Conservation (phyloP, 2,329 filamentous ascomycete genomes). For the Epichloe glyceriae region DNA sequence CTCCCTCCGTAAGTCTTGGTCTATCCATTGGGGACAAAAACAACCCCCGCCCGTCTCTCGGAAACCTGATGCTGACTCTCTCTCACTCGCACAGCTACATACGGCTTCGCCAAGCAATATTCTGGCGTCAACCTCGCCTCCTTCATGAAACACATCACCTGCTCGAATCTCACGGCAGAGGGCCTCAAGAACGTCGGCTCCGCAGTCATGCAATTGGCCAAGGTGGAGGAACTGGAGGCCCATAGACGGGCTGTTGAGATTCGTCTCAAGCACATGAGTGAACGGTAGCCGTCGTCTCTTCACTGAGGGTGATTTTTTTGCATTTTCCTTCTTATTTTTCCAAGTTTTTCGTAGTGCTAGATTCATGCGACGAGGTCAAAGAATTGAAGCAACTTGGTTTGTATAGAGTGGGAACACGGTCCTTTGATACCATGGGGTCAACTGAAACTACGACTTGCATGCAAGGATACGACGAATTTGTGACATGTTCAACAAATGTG, state of each 20-base stretch:
- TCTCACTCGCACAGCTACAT: constrained; percentile 53
- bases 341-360: not conserved
- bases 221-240: constrained; percentile 88
- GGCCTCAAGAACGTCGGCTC: constrained; percentile 74
- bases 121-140: constrained; percentile 92
- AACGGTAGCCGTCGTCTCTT: constrained; percentile 11
- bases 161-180: constrained; percentile 74
- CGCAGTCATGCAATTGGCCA: constrained; percentile 89
- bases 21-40: not conserved
- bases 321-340: not conserved
- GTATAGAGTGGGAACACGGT: no score
- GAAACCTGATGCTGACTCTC: not conserved
- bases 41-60: no score
- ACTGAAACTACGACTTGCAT: no score
- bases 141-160: constrained; percentile 97
- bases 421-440: no score
- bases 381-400: no score
- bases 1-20: constrained; percentile 65
- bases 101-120: constrained; percentile 97
- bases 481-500: no score
- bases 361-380: no score
- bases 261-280: constrained; percentile 43
- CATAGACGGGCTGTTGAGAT: constrained; percentile 86
- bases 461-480: no score
- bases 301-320: not conserved